Base-by-base conservation (phyloP, 306 rosid genomes). In the Adenanthera pavonina region DNA sequence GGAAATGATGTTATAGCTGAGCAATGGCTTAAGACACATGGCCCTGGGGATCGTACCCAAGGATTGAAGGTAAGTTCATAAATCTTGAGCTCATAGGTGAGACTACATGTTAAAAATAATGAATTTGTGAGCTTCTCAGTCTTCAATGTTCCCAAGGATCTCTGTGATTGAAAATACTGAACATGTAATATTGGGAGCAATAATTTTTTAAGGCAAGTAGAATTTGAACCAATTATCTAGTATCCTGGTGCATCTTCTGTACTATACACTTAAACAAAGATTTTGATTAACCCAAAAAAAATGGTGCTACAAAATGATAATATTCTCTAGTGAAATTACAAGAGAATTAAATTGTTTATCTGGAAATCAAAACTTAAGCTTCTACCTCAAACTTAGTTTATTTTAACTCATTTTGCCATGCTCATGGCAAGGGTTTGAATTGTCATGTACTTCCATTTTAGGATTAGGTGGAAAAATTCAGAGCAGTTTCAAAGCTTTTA, bases 31-130 rank as follows among this genome's bases (percentile, higher is more conserved):
- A 93, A 96, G 87, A 81, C 77, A 11, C 97, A 93, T 70, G 94
- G 97, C 73, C 97, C 97, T 3, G 98, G 97, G 4, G 99, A 93
- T 82, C 82, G 88, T 43, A 96, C 99, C 61, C 97, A 96, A 86
- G 97, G 99, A 56, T 82, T 96, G 86, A 96, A 86, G 98, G 99
- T 46, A 46, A 20, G 53, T 12, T 68, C 53, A 68, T 88, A 81
- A 17, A 62, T 38, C 9, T 74, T 41, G 38, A 82, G 33, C 52
- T 78, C 13, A 19, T 51, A 7, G 68, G 7, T 14, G 43, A 53
- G 13, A 40, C 56, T 38, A 9, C 14, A 75, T 25, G 33, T 38
- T 43, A 5, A 75, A 57, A 44, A 56, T 41, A 12, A n/a, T 41
- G 7, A 40, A 20, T 40, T 25, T 7, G 15, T 15, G 61, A 38